A percentile compares a stretch with the other conserved stretches of the same genome.
Conservation (phyloP, 2,329 filamentous ascomycete species). For the Fusarium ambrosium region DNA sequence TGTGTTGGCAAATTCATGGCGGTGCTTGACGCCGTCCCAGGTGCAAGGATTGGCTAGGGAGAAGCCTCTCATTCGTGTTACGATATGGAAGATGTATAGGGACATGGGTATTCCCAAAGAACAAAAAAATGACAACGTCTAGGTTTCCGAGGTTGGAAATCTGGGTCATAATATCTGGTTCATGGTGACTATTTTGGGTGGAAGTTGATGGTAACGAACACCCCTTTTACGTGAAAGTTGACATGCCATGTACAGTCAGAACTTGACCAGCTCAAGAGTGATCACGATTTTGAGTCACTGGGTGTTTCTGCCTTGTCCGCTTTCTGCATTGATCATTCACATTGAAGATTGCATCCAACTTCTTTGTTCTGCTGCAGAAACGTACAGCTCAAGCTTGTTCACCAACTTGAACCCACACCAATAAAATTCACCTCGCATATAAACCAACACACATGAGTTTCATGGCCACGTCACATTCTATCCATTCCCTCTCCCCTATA, state of each 20-base stretch:
- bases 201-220: background rate
- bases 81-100: constrained; percentile 1
- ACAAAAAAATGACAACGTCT: constrained; percentile 20
- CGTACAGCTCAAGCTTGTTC: constrained; percentile 8
- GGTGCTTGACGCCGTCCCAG: background rate
- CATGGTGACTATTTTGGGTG: constrained; percentile 2
- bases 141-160: background rate
- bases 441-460: background rate
- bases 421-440: constrained; percentile 3
- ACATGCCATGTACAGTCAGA: background rate
- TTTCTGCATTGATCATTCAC: background rate
- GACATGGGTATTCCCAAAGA: background rate
- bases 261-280: background rate
- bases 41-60: constrained; percentile 8
- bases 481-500: background rate
- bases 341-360: background rate
- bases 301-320: background rate
- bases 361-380: constrained; percentile 11
- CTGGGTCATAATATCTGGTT: background rate
- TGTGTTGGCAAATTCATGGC: constrained; percentile 5
- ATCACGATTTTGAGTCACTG: background rate
- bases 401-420: background rate
- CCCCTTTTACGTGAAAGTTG: background rate
- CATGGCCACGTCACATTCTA: background rate
- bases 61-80: constrained; percentile 7